These are phyloP conservation scores for Stromatinia cepivora DNA, from an alignment of 2,329 filamentous ascomycete genomes.

Conservation along the genomic window DNA sequence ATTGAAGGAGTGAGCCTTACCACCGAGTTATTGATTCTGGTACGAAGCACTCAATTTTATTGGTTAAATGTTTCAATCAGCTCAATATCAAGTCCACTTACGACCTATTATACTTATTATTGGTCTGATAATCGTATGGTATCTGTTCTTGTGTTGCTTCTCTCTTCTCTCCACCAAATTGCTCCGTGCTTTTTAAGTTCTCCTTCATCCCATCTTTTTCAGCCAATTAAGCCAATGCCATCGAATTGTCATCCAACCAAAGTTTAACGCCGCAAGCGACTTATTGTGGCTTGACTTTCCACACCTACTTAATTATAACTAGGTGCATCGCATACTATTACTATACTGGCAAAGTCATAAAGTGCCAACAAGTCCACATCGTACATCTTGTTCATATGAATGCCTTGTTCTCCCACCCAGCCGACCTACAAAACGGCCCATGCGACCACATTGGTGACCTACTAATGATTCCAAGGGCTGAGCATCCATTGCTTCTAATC, in stretches of 20 bases:
- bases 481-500: conserved; percentile 30
- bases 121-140: conserved; percentile 16
- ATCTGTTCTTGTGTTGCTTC: no score
- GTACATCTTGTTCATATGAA: conserved; percentile 21
- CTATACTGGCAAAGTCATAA: neutral
- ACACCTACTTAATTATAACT: neutral
- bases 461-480: conserved; percentile 30
- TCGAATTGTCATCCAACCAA: conserved; percentile 7
- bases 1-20: conserved; percentile 18
- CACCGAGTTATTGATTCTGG: conserved; percentile 4
- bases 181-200: neutral
- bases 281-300: conserved; percentile 14
- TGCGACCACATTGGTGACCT: conserved; percentile 28
- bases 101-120: neutral
- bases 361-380: conserved; percentile 1
- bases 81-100: conserved; percentile 1
- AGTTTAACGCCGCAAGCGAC: conserved; percentile 21
- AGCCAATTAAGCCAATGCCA: neutral
- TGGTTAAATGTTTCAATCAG: conserved; percentile 15
- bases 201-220: conserved; percentile 7
- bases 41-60: neutral
- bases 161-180: neutral
- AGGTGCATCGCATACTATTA: conserved; percentile 9
- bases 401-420: conserved; percentile 28
- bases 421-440: conserved; percentile 32